Evolutionary conservation across 2,329 filamentous ascomycete species (phyloP), one percentile per base, ranked within the genome.

Genomic region (Fusarium torulosum): DNA sequence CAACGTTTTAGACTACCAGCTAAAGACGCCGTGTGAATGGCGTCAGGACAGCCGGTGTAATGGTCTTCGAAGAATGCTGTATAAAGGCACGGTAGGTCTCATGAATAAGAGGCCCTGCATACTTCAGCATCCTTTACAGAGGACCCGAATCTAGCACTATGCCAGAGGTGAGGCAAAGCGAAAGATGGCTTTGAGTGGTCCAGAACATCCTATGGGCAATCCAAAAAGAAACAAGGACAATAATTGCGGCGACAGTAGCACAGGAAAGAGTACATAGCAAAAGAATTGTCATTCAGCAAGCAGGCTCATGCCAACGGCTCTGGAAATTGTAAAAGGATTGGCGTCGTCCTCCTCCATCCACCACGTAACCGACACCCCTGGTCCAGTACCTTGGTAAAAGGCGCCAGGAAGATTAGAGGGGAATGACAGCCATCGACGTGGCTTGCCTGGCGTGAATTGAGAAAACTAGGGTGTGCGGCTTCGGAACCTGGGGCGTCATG

Each of bases 311-410:
- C 41, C 47, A 68, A 72, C 55, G 61, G 53, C 59, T 66, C 62
- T 69, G 47, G 56, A 70, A 55, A 73, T 70, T 72, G 63, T 67
- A 51, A 57, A 60, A 66, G 66, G 72, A 75, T 75, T 70, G 60
- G 62, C 70, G 56, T 62, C 56, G 59, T 59, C 61, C 44, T 63
- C 58, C 70, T 58, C 63, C 53, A 53, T 60, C 65, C 59, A 59
- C 67, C 53, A 62, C 59, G 46, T 51, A 66, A 59, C 56, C 50
- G 40, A 29, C 66, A 69, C 64, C 69, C 71, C 66, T 69, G 68
- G 72, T 63, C 66, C 72, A 56, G 62, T 60, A 64, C 57, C 47
- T 69, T 74, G 73, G 72, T 66, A 71, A 65, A 63, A 70, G 70
- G 54, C 45, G 53, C 67, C 52, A 66, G 57, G 63, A 71, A 70